phyloP scores from a whole-genome alignment of 257 asterid species.

The Apocynum venetum region DNA sequence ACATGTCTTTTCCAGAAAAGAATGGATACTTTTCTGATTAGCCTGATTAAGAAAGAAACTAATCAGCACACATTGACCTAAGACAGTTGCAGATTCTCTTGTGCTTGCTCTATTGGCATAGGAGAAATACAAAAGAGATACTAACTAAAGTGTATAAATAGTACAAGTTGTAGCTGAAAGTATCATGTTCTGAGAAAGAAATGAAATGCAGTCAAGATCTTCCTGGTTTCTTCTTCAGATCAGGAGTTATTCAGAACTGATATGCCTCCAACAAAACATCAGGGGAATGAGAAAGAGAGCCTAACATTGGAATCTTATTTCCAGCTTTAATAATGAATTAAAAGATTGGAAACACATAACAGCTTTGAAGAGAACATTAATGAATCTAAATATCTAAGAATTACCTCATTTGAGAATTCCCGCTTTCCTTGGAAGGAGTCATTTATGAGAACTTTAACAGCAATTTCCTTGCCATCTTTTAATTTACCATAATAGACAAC shows the following conservation, averaged over 20 bases:
- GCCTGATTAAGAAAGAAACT: background rate
- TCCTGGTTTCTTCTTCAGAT: background rate
- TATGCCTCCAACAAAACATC: background rate
- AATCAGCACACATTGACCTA: background rate
- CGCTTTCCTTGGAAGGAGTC: slow-evolving; percentile 93
- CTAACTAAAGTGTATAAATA: background rate
- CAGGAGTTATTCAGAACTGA: background rate
- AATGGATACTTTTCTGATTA: too few species aligned
- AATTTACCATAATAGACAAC: slow-evolving; percentile 81
- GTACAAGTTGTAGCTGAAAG: background rate
- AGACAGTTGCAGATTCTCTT: background rate
- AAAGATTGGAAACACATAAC: background rate
- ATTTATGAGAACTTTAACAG: slow-evolving; percentile 78
- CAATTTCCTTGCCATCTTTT: slow-evolving; percentile 86
- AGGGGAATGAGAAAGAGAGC: background rate
- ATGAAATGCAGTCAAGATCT: background rate
- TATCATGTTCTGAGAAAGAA: background rate
- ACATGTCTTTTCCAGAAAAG: too few species aligned
- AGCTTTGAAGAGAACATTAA: background rate
- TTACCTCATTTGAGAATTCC: slow-evolving; percentile 93
- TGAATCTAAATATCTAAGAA: slow-evolving; percentile 6
- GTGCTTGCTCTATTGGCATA: background rate
- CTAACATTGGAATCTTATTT: background rate
- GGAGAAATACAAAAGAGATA: background rate
- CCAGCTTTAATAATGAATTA: slow-evolving; percentile 2